These are phyloP conservation scores for Gryganskiella cystojenkinii DNA, from an alignment of 192 early-diverging fungal species.

Conservation along the genomic window DNA sequence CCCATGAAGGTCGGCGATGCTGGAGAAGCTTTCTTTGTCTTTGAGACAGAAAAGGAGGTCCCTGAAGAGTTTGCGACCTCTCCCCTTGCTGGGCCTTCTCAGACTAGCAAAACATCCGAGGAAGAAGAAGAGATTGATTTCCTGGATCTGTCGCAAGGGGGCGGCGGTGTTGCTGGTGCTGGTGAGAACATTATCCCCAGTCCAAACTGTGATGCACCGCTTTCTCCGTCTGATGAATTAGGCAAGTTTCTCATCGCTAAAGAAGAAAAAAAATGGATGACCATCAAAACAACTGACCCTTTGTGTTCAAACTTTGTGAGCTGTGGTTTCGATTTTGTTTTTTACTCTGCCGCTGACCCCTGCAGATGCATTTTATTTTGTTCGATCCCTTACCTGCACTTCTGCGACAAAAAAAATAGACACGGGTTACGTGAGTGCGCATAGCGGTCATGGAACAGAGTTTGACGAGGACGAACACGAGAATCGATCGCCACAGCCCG, in stretches of 20 bases:
- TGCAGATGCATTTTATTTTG: too few relatives aligned
- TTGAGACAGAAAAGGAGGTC: conserved; percentile 90
- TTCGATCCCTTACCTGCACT: too few relatives aligned
- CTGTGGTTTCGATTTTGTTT: too few relatives aligned
- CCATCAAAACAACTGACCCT: neutral
- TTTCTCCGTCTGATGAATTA: conserved; percentile 11
- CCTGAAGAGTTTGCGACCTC: conserved; percentile 94
- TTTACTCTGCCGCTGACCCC: too few relatives aligned
- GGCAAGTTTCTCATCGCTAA: too few relatives aligned
- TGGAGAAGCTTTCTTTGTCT: conserved; percentile 97
- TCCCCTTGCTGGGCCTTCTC: conserved; percentile 75
- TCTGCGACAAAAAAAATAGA: too few relatives aligned
- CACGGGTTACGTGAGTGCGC: conserved; percentile 41
- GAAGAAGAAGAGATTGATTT: conserved; percentile 57
- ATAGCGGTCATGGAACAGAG: conserved; percentile 44
- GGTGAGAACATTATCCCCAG: too few relatives aligned
- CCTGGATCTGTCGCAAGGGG: conserved; percentile 32
- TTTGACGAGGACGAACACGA: conserved; percentile 39
- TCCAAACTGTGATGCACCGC: too few relatives aligned
- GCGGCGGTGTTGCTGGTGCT: neutral
- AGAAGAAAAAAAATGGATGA: neutral
- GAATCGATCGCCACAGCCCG: neutral
- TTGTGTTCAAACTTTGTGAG: neutral
- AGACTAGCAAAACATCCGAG: conserved; percentile 13
- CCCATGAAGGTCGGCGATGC: conserved; percentile 98